Base-by-base conservation (phyloP, 1,284 basidiomycete genomes). In the Coniferiporia sulphurascens region DNA sequence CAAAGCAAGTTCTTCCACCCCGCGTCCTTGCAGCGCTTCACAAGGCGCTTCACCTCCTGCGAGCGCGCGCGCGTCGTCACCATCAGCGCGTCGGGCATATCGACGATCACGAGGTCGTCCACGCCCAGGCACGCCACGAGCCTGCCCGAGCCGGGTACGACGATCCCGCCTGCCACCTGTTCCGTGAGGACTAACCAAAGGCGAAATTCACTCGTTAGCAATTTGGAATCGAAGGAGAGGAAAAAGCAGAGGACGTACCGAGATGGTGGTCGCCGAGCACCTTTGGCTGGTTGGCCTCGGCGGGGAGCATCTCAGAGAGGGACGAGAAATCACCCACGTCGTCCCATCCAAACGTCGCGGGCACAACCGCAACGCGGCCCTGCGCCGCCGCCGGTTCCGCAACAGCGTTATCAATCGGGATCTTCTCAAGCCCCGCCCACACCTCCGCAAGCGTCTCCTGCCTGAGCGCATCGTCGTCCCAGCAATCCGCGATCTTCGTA, bases 301-400 rank as follows among this genome's bases (percentile, higher is more conserved):
- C 88, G 21, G 89, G 89, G 36, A 92, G 72, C 53, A 91, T 77
- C 68, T 91, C 90, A 3, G 89, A 84, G 34, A 92, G 79, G 50
- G 89, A 91, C 50, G 89, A 90, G 73, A 91, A 92, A 71, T 92
- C 90, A 65, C 89, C 89, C 58, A 92, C 89, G 67, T 92, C 89
- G 68, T 92, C 89, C 90, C 89, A 92, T 77, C 89, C 89, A 68
- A 92, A 92, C 8, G 89, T 92, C 19, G 90, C 89, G 35, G 90
- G 89, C 13, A 92, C 86, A 55, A 92, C 89, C 19, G 89, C 89
- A 61, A 92, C 89, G 48, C 83, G 82, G 50, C 88, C 86, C 66
- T 86, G 79, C 35, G 80, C 73, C 41, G 89, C 83, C 52, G 90
- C 89, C 44, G 90, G 89, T 69, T 92, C 90, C 17, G 89, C 89